Evolutionary conservation across 192 early-diverging fungal species (phyloP).

Genomic region (Fimicolochytrium jonesii): DNA sequence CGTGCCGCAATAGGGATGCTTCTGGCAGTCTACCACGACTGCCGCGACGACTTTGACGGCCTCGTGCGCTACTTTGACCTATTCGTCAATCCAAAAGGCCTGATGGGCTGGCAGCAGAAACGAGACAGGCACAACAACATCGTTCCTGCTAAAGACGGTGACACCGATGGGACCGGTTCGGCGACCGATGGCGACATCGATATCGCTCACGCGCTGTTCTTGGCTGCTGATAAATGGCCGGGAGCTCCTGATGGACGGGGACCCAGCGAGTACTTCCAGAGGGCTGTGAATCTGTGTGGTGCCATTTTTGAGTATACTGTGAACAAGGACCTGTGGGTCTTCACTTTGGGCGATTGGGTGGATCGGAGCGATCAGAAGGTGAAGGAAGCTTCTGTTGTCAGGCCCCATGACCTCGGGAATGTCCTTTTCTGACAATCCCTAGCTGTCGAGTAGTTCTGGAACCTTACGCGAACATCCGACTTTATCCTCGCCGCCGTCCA

Average conservation of each 20-base stretch:
- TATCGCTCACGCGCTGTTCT: conserved; percentile 15
- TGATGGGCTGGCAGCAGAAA: conserved; percentile 12
- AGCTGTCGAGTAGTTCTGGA: background rate
- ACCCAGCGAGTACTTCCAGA: background rate
- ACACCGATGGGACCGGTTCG: background rate
- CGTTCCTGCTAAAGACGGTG: conserved; percentile 4
- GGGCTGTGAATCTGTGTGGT: conserved; percentile 1
- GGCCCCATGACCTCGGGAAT: no score
- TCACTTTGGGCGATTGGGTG: conserved; percentile 11
- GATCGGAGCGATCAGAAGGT: background rate
- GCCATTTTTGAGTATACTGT: background rate
- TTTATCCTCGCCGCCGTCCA: conserved; percentile 2
- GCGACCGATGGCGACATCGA: conserved; percentile 19
- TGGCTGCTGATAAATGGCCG: conserved; percentile 14
- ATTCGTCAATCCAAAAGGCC: background rate
- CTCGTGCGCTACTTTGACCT: conserved; percentile 8
- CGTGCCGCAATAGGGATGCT: no score
- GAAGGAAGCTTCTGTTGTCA: no score
- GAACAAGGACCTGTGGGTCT: background rate
- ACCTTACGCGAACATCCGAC: conserved; percentile 5
- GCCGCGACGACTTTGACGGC: background rate
- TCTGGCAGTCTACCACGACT: background rate
- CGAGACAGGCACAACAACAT: background rate
- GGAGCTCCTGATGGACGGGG: background rate
- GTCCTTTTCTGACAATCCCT: background rate